phyloP scores from a whole-genome alignment of 2,329 filamentous ascomycete species.

The Geosmithia morbida region DNA sequence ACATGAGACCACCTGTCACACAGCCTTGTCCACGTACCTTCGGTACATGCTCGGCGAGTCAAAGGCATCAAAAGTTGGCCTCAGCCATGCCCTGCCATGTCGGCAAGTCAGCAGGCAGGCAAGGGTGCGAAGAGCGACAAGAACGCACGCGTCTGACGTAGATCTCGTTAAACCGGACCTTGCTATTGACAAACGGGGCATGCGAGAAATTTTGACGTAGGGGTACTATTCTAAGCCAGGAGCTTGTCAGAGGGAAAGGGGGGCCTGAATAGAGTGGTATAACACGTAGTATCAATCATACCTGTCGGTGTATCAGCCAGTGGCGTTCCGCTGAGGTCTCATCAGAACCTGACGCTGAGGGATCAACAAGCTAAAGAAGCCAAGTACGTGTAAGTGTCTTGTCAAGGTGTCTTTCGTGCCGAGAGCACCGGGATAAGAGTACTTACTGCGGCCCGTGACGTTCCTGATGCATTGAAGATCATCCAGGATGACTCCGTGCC shows the following conservation, averaged over 20 bases:
- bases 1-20: not conserved
- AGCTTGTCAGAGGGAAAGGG: too few relatives aligned
- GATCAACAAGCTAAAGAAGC: constrained; percentile 9
- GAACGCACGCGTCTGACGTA: too few relatives aligned
- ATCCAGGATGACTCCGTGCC: constrained; percentile 39
- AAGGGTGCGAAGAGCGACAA: too few relatives aligned
- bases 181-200: constrained; percentile 5
- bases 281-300: constrained; percentile 4
- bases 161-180: not conserved
- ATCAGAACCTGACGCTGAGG: constrained; percentile 14
- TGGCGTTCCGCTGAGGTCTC: constrained; percentile 21
- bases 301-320: constrained; percentile 15
- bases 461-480: constrained; percentile 45
- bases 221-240: constrained; percentile 17
- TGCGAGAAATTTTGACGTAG: constrained; percentile 15
- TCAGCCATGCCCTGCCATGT: constrained; percentile 4
- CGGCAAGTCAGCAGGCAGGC: not conserved
- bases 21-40: constrained; percentile 7
- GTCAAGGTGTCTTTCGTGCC: too few relatives aligned
- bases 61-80: constrained; percentile 8
- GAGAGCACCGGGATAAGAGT: not conserved
- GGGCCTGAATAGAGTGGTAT: not conserved
- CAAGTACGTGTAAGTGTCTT: constrained; percentile 1
- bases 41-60: constrained; percentile 12
- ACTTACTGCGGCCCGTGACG: constrained; percentile 14